Evolutionary conservation across 805 yeast genomes (phyloP).

Genomic region (Debaryomyces maramus): DNA sequence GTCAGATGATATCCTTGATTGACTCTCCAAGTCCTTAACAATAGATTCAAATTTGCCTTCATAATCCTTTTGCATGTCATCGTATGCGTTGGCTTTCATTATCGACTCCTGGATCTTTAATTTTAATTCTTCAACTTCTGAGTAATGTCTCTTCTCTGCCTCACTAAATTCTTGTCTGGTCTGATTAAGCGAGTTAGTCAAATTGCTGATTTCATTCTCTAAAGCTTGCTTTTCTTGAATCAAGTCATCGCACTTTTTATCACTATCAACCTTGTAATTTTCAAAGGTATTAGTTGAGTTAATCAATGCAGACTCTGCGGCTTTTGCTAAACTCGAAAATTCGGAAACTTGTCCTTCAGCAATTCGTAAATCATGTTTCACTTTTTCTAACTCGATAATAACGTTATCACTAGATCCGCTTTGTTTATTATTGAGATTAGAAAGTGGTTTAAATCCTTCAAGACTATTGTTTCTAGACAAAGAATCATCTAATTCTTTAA

Average conservation of each 20-base stretch:
- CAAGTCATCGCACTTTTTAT: constrained; percentile 20
- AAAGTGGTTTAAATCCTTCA: constrained; percentile 10
- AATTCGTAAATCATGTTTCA: constrained; percentile 54
- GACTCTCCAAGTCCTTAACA: constrained; percentile 36
- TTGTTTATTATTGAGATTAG: neutral
- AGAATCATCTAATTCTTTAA: constrained; percentile 22
- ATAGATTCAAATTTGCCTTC: constrained; percentile 29
- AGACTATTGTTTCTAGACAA: constrained; percentile 15
- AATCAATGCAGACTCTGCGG: constrained; percentile 65
- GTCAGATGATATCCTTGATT: constrained; percentile 46
- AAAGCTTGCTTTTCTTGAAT: constrained; percentile 25
- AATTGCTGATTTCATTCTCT: constrained; percentile 17
- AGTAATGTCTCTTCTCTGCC: constrained; percentile 16
- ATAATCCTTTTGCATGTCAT: constrained; percentile 31
- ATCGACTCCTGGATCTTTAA: constrained; percentile 20
- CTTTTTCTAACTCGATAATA: constrained; percentile 41
- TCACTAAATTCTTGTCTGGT: constrained; percentile 23
- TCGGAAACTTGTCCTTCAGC: constrained; percentile 61
- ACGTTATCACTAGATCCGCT: neutral
- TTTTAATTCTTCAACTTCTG: constrained; percentile 28
- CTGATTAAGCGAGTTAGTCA: constrained; percentile 21
- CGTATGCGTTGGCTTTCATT: constrained; percentile 35
- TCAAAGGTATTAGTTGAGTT: constrained; percentile 57
- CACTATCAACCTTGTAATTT: constrained; percentile 27
- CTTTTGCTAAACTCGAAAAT: constrained; percentile 59